These are phyloP conservation scores for Tricholoma flavovirens DNA, from an alignment of 768 basidiomycete species.

Conservation along the genomic window DNA sequence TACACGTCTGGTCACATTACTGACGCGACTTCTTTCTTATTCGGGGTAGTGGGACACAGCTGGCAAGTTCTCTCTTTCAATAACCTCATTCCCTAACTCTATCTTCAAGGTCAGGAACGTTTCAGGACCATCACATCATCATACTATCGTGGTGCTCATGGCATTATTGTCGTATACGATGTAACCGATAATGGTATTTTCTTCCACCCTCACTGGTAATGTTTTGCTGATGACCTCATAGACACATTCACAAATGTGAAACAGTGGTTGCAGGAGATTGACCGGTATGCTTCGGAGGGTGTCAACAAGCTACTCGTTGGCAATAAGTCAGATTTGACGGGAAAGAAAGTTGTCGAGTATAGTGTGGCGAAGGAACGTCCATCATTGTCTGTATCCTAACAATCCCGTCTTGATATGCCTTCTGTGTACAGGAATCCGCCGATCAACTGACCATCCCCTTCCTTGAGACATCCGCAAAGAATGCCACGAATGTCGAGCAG, in stretches of 20 bases:
- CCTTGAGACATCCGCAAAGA: slow-evolving; percentile 99
- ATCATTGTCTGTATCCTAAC: background rate
- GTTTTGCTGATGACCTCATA: slow-evolving; percentile 23
- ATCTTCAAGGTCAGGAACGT: slow-evolving; percentile 78
- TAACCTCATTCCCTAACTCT: background rate
- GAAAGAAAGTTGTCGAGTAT: slow-evolving; percentile 94
- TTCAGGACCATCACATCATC: slow-evolving; percentile 99
- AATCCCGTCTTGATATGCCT: background rate
- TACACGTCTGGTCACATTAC: slow-evolving; percentile 7
- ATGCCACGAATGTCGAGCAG: slow-evolving; percentile 97
- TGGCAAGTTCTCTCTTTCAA: slow-evolving; percentile 38
- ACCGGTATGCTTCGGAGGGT: slow-evolving; percentile 94
- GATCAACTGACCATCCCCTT: slow-evolving; percentile 92
- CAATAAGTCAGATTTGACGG: slow-evolving; percentile 97
- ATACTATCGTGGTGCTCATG: slow-evolving; percentile 99
- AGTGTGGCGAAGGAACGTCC: slow-evolving; percentile 70
- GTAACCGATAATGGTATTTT: slow-evolving; percentile 85
- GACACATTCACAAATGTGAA: slow-evolving; percentile 95
- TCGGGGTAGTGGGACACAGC: slow-evolving; percentile 90
- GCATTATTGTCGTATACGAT: slow-evolving; percentile 98
- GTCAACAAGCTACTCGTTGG: slow-evolving; percentile 98
- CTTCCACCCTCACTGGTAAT: background rate
- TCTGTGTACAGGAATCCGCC: slow-evolving; percentile 72
- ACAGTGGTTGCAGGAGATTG: slow-evolving; percentile 91
- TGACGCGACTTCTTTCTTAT: slow-evolving; percentile 21